Percentiles rank a stretch among this genome's conserved stretches.
Evolutionary conservation across 2,329 filamentous ascomycete genomes (phyloP).

Genomic region (Pseudocercospora crystallina): DNA sequence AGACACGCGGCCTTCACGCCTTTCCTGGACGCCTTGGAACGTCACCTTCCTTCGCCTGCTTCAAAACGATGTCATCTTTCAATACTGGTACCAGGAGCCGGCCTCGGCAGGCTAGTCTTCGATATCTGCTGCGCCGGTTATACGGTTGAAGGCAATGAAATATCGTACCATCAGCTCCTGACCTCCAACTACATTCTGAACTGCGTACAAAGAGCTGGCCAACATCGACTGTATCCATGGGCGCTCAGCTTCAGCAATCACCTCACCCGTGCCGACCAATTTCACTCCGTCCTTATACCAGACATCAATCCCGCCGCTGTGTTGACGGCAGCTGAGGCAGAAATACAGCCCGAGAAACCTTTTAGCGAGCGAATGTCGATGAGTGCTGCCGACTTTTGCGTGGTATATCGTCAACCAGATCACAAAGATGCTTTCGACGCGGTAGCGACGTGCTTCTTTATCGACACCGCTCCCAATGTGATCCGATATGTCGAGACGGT

Average conservation of each 20-base stretch:
- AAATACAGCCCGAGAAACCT: conserved; percentile 29
- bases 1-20: conserved; percentile 75
- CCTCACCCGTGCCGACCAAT: conserved; percentile 68
- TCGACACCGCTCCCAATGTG: conserved; percentile 93
- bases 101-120: conserved; percentile 83
- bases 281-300: conserved; percentile 71
- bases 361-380: conserved; percentile 76
- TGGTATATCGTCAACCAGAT: conserved; percentile 70
- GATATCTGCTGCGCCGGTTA: conserved; percentile 76
- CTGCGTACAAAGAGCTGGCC: conserved; percentile 56
- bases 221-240: conserved; percentile 81
- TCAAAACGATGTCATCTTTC: conserved; percentile 46
- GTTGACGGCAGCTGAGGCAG: conserved; percentile 33
- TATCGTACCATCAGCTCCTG: conserved; percentile 94
- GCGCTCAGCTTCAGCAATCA: conserved; percentile 88
- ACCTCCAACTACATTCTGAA: conserved; percentile 78
- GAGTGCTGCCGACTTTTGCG: conserved; percentile 88
- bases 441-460: conserved; percentile 89
- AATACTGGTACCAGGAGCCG: conserved; percentile 86
- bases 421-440: conserved; percentile 70
- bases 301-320: conserved; percentile 59
- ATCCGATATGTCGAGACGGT: conserved; percentile 88
- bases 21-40: conserved; percentile 64
- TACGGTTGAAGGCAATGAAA: conserved; percentile 81
- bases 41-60: conserved; percentile 41